Evolutionary conservation across 352 stramenopile genomes (phyloP), one percentile per base, ranked within the genome.

Genomic region (Pythium phragmitis): DNA sequence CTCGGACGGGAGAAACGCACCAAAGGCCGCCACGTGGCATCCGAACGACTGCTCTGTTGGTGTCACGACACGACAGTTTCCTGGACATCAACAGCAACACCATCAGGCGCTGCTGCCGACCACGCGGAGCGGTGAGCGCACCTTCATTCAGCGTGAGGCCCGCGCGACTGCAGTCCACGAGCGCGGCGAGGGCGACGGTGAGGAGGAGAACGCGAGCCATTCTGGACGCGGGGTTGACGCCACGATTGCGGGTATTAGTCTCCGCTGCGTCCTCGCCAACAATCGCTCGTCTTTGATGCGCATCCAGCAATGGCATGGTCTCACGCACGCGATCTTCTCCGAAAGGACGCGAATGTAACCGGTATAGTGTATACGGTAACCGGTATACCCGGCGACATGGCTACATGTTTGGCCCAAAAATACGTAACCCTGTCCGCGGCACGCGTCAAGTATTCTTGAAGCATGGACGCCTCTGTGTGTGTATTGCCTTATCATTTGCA

Each of bases 11-110:
- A 70, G 36, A 39, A 60, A 65, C 26, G 34, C 50, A 2, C 63
- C 63, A 39, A 70, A 70, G 12, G 57, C 63, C 1, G 63, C 63
- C 2, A 41, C 47, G 14, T 58, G 47, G 16, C 63, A 70, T 0
- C 19, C 13, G 17, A 70, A 50, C 13, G 19, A 14, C 12, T 60
- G 39, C 11, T 55, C 21, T 3, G 8, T 37, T 1, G 36, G 30
- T 11, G 46, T n/a, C 7, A 53, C 19, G 17, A 45, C 48, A 26
- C 34, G 16, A 21, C 60, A 67, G 19, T 50, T 42, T n/a, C 42
- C 60, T 56, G 8, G 0, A 50, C 28, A 26, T 12, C 30, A 37
- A n/a, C 33, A 30, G 37, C 37, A 16, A 17, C 37, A 16, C 3
- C 6, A 42, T 42, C 14, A 42, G 37, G 14, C 37, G 9, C 37